These are phyloP conservation scores for Sporothrix dimorphospora DNA, from an alignment of 2,329 filamentous ascomycete genomes.

Conservation along the genomic window DNA sequence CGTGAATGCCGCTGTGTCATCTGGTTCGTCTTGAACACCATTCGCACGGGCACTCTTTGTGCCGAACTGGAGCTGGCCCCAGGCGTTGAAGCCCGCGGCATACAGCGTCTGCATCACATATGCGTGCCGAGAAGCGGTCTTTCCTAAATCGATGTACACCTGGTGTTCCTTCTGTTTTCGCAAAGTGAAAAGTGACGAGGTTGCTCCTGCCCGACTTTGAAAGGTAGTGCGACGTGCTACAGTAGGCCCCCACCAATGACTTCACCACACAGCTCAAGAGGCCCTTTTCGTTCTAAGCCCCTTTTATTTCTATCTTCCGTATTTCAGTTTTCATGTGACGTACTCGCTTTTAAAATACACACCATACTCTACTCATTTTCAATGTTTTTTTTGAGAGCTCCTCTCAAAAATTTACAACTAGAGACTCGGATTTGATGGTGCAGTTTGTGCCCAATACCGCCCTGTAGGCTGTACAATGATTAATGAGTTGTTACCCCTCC, in stretches of 20 bases:
- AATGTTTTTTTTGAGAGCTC: neutral
- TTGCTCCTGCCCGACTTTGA: neutral
- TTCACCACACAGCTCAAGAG: neutral
- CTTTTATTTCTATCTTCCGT: neutral
- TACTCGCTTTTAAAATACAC: neutral
- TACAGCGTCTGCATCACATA: slow-evolving; percentile 48
- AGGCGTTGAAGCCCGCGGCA: slow-evolving; percentile 62
- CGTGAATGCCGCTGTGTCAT: slow-evolving; percentile 52
- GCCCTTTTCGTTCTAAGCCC: neutral
- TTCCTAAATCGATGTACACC: neutral
- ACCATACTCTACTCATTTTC: neutral
- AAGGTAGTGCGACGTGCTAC: neutral
- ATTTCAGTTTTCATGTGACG: too few species aligned
- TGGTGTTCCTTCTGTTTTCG: neutral
- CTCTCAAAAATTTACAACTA: too few species aligned
- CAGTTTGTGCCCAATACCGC: too few species aligned
- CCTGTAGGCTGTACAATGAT: neutral
- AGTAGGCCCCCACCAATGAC: neutral
- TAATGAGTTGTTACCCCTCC: neutral
- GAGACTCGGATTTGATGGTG: too few species aligned
- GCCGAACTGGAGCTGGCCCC: slow-evolving; percentile 55
- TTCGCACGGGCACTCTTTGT: neutral
- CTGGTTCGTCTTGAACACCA: slow-evolving; percentile 41
- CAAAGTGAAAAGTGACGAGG: neutral
- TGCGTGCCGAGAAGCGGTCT: neutral